Conservation (phyloP, 1,284 basidiomycete species). For the Pseudozyma hubeiensis region DNA sequence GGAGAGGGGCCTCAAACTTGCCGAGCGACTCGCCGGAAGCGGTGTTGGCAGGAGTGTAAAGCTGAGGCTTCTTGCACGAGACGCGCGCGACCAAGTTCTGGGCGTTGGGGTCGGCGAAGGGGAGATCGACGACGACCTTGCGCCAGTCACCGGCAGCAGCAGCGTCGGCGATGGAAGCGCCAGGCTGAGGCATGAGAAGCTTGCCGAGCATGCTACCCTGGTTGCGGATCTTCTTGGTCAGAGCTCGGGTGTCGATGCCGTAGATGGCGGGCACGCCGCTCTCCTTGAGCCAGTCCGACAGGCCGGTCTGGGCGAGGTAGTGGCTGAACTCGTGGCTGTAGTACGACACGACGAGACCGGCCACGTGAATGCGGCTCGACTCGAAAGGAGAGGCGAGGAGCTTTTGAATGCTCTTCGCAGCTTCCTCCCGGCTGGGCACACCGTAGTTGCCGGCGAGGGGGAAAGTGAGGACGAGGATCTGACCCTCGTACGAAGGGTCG, state of each 20-base stretch:
- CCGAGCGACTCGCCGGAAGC: constrained; percentile 70
- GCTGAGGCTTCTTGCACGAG: constrained; percentile 77
- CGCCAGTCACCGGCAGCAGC: constrained; percentile 75
- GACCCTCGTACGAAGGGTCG: constrained; percentile 97
- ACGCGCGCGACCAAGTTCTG: constrained; percentile 92
- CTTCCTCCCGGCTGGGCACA: constrained; percentile 80
- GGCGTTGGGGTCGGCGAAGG: constrained; percentile 89
- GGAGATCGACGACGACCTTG: constrained; percentile 81
- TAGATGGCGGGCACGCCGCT: constrained; percentile 94
- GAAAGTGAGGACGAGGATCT: constrained; percentile 97
- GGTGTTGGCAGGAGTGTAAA: constrained; percentile 74
- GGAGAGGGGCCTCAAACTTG: constrained; percentile 69
- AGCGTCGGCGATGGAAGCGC: constrained; percentile 51
- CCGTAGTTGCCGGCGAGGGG: constrained; percentile 98
- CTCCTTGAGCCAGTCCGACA: constrained; percentile 94
- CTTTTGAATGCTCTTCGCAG: constrained; percentile 70
- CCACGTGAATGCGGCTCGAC: constrained; percentile 91
- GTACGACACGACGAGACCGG: constrained; percentile 91
- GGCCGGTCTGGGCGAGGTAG: constrained; percentile 88
- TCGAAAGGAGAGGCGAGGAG: constrained; percentile 77
- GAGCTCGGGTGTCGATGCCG: constrained; percentile 94
- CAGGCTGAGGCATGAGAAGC: constrained; percentile 67
- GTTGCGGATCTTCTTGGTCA: constrained; percentile 95
- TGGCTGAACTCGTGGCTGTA: constrained; percentile 93
- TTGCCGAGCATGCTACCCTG: constrained; percentile 85